Evolutionary conservation across 331 rosid genomes (phyloP).

Genomic region (Stylosanthes scabra): DNA sequence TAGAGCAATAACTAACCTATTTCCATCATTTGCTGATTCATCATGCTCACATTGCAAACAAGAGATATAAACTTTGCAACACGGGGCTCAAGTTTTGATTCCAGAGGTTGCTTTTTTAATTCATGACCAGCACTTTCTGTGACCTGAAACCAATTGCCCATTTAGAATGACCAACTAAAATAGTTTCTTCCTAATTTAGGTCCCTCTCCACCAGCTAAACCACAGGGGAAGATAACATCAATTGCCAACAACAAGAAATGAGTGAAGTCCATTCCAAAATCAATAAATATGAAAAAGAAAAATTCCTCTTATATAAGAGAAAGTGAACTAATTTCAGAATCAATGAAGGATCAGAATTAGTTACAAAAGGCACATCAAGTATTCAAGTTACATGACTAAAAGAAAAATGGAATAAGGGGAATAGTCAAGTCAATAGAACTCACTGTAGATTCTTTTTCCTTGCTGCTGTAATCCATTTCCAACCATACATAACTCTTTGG

Average conservation of each 20-base stretch:
- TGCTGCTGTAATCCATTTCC: conserved; percentile 86
- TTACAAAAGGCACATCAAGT: conserved; percentile 20
- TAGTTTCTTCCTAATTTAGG: background rate
- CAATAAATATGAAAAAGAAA: conserved; percentile 9
- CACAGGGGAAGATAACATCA: conserved; percentile 18
- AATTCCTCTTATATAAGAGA: conserved; percentile 9
- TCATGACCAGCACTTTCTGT: conserved; percentile 42
- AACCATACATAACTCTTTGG: conserved; percentile 79
- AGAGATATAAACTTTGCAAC: conserved; percentile 89
- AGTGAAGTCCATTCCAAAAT: conserved; percentile 4
- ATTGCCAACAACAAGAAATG: conserved; percentile 12
- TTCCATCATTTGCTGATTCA: conserved; percentile 99
- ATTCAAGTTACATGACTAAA: conserved; percentile 31
- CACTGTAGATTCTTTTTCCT: conserved; percentile 61
- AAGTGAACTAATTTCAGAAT: conserved; percentile 23
- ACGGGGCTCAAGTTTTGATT: conserved; percentile 73
- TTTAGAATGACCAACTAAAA: conserved; percentile 34
- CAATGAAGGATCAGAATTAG: background rate
- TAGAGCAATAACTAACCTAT: conserved; percentile 64
- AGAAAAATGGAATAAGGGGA: conserved; percentile 23
- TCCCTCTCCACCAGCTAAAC: background rate
- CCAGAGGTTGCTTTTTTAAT: conserved; percentile 62
- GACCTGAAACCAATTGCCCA: conserved; percentile 57
- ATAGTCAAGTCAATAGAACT: conserved; percentile 47
- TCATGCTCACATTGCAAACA: conserved; percentile 89